A percentile compares a stretch with the other conserved stretches of the same genome.
Conservation (phyloP, 495 filamentous ascomycete genomes). For the Talaromyces thailandensis region DNA sequence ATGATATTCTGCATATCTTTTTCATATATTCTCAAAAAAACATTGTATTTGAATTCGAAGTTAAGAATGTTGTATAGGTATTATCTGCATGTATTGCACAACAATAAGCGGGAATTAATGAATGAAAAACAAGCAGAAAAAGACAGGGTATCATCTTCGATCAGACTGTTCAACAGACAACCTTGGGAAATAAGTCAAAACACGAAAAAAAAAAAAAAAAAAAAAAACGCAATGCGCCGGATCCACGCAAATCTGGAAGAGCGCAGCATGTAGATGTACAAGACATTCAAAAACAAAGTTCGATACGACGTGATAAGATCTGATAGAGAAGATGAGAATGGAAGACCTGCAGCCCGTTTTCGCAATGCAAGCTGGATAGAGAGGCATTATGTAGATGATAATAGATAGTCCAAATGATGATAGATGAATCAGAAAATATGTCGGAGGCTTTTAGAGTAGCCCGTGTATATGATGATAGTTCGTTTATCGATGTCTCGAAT, state of each 20-base stretch:
- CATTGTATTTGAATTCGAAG: not conserved
- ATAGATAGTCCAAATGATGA: not conserved
- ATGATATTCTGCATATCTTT: not conserved
- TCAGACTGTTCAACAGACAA: not conserved
- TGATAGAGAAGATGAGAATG: not conserved
- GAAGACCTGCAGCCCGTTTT: not conserved
- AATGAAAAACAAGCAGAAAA: not conserved
- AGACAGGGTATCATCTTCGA: not conserved
- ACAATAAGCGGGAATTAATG: not conserved
- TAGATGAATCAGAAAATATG: not conserved
- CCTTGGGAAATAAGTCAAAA: not conserved
- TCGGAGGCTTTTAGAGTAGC: not conserved
- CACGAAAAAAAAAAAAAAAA: not conserved
- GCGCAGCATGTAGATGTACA: not conserved
- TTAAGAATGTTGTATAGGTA: not conserved
- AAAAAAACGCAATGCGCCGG: not conserved
- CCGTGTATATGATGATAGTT: not conserved
- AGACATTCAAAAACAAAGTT: not conserved
- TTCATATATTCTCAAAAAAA: not conserved
- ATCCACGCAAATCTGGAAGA: not conserved
- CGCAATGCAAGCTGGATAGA: not conserved
- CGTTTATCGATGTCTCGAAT: constrained; percentile 1
- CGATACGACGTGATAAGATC: not conserved
- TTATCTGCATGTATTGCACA: not conserved
- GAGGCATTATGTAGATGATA: not conserved